Conservation (phyloP, 2,329 filamentous ascomycete species). For the Thielaviopsis euricoi region DNA sequence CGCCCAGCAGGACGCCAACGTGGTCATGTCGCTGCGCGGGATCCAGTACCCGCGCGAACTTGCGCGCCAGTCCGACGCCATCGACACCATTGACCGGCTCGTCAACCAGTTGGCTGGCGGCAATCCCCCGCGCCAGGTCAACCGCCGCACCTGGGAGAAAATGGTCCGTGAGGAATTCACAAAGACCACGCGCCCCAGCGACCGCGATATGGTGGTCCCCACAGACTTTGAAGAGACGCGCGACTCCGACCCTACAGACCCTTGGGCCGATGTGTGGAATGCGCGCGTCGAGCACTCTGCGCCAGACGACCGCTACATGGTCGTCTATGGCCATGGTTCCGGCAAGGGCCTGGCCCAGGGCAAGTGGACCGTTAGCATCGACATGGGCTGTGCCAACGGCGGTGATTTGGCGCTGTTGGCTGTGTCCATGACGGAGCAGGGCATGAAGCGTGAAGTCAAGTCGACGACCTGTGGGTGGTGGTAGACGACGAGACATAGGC, state of each 20-base stretch:
- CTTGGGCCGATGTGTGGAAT: constrained; percentile 53
- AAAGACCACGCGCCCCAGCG: constrained; percentile 11
- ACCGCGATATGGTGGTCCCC: constrained; percentile 21
- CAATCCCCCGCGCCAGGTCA: constrained; percentile 2
- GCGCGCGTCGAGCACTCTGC: constrained; percentile 25
- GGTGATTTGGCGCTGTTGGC: constrained; percentile 62
- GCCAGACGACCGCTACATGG: constrained; percentile 35
- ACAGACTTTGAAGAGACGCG: constrained; percentile 33
- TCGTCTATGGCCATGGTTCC: constrained; percentile 81
- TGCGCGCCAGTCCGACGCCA: constrained; percentile 19
- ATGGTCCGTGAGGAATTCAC: constrained; percentile 9
- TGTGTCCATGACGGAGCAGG: constrained; percentile 34
- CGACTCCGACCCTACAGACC: constrained; percentile 31
- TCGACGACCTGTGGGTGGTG: constrained; percentile 20
- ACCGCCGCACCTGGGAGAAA: constrained; percentile 8
- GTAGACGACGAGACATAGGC: neutral
- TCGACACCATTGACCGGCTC: constrained; percentile 14
- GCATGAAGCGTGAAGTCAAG: constrained; percentile 19
- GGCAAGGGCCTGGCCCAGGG: constrained; percentile 44
- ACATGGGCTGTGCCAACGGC: constrained; percentile 67
- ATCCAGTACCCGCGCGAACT: constrained; percentile 38
- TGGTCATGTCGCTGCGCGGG: constrained; percentile 85
- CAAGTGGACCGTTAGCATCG: constrained; percentile 67
- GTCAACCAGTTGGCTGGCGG: constrained; percentile 8
- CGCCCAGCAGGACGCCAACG: constrained; percentile 55